These are phyloP conservation scores for Deinandra increscens DNA, from an alignment of 129 eudicot genomes.

Conservation along the genomic window DNA sequence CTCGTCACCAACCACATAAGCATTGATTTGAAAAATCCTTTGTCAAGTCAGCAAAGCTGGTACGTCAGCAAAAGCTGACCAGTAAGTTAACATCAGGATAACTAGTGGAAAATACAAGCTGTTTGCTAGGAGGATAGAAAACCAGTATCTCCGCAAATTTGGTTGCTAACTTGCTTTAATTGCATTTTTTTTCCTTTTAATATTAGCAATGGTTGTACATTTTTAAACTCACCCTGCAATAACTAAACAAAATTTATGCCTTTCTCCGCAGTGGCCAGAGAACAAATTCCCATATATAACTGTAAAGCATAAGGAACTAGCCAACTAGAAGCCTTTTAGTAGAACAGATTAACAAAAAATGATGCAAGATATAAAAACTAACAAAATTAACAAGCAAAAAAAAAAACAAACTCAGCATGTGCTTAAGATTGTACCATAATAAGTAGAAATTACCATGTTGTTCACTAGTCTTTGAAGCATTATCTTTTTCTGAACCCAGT, in stretches of 20 bases:
- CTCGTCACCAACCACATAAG: background rate
- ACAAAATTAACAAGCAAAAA: background rate
- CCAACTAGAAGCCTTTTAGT: background rate
- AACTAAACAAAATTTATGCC: constrained; percentile 4
- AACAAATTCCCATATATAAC: background rate
- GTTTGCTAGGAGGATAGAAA: background rate
- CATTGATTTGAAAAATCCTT: background rate
- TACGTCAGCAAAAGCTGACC: background rate
- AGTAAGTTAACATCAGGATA: background rate
- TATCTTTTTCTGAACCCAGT: constrained; percentile 76
- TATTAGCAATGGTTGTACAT: background rate
- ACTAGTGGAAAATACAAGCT: background rate
- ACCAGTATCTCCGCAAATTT: background rate
- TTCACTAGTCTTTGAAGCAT: constrained; percentile 44
- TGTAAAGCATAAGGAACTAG: background rate
- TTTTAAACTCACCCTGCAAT: background rate
- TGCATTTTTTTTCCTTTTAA: background rate
- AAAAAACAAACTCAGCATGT: constrained; percentile 5
- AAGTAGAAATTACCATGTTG: constrained; percentile 50
- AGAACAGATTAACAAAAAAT: background rate
- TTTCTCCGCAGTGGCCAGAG: constrained; percentile 1
- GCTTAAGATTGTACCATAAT: constrained; percentile 7
- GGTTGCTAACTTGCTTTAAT: background rate
- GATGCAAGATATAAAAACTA: background rate
- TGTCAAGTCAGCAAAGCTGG: background rate